Base-by-base conservation (phyloP, 148 eudicot genomes). In the Cornus kousa region DNA sequence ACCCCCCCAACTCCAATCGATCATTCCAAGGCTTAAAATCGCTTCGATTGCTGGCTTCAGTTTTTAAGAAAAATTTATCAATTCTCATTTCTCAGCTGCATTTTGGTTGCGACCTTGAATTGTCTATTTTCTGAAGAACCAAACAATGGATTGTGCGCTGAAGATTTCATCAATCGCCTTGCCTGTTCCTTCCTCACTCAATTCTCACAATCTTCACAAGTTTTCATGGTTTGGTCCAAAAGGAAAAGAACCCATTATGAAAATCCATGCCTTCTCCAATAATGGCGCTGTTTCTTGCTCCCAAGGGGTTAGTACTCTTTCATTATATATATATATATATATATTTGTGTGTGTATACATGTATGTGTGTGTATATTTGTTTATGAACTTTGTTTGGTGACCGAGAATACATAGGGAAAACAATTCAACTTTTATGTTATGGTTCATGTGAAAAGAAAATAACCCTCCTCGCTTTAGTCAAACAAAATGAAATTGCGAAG, bases 201-300 rank as follows among this genome's bases (percentile, higher is more conserved):
- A 20, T 0, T 62, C 66, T 62, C 22, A 62, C 19, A 17, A 62
- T 62, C 66, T 62, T 62, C 66, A 7, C 19, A 62, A 20, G 9
- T 2, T 19, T 62, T n/a, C 22, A 62, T 62, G 23, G 23, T 62
- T 62, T 20, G 66, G 66, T 62, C 66, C 23, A 17, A 62, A 62
- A 20, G 23, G 66, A 62, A 62, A 7, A 62, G 66, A 20, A 62
- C 66, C 66, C 24, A 62, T 62, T 62, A 17, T 1, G 24, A 62
- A 3, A 62, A 62, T 5, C 23, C 23, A 17, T 20, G 66, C 8
- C 66, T 4, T 62, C 22, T 62, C 66, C 23, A n/a, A 17, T 19
- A 62, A 62, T 19, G 66, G 66, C 23, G 66, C 66, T 62, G 66
- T 62, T 62, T 62, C 66, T 62, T 62, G 66, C 66, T 62, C 66